phyloP scores from a whole-genome alignment of 2,329 filamentous ascomycete genomes.

The Penicillium sp. region DNA sequence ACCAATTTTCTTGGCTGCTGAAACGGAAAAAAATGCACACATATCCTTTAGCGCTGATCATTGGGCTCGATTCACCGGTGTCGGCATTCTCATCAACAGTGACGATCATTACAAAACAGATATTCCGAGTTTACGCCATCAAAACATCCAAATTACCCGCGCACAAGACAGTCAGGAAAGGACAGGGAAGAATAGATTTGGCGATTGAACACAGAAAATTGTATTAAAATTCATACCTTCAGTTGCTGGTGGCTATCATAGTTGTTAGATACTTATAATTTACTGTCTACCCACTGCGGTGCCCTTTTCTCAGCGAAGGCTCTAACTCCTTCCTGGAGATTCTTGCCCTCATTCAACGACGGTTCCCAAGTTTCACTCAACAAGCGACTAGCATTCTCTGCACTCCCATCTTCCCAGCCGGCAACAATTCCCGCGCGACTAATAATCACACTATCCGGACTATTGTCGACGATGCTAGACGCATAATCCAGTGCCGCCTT shows the following conservation, averaged over 20 bases:
- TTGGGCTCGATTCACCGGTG: not conserved
- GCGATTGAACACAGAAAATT: not conserved
- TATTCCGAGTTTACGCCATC: not conserved
- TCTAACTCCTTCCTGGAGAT: conserved; percentile 13
- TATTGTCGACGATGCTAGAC: conserved; percentile 12
- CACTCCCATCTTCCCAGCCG: conserved; percentile 16
- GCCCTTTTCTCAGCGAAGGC: conserved; percentile 16
- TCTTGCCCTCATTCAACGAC: conserved; percentile 12
- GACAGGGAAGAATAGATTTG: not conserved
- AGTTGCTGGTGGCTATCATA: not conserved
- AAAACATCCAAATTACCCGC: not conserved
- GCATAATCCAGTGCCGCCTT: conserved; percentile 13
- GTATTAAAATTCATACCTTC: not conserved
- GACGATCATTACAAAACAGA: not conserved
- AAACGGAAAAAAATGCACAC: not conserved
- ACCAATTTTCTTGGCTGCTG: not conserved
- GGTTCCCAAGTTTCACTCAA: conserved; percentile 14
- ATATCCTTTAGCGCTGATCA: not conserved
- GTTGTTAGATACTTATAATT: conserved; percentile 4
- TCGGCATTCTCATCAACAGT: not conserved
- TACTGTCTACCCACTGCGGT: conserved; percentile 15
- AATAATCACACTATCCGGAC: conserved; percentile 18
- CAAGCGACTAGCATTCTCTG: conserved; percentile 13
- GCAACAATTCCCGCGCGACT: conserved; percentile 15
- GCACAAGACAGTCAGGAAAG: not conserved